phyloP scores from a whole-genome alignment of 2,329 filamentous ascomycete genomes.

The Aspergillus costaricaensis region DNA sequence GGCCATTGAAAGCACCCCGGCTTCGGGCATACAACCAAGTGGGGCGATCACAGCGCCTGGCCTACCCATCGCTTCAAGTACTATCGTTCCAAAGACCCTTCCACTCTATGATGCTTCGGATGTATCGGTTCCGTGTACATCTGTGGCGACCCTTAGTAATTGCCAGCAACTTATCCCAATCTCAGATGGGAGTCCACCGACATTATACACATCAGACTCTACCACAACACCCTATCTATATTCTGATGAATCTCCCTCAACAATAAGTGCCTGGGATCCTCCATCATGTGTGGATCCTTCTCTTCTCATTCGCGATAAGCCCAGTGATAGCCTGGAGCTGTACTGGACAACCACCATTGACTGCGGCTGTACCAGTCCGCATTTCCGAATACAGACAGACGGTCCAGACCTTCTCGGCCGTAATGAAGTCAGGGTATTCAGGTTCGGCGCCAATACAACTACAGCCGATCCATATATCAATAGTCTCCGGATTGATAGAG shows the following conservation, averaged over 20 bases:
- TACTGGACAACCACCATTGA: slow-evolving; percentile 17
- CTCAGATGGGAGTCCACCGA: background rate
- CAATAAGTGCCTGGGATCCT: background rate
- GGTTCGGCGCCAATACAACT: slow-evolving; percentile 12
- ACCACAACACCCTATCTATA: background rate
- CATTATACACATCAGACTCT: background rate
- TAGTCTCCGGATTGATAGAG: slow-evolving; percentile 27
- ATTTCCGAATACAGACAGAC: slow-evolving; percentile 16
- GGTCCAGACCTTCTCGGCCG: background rate
- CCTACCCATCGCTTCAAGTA: background rate
- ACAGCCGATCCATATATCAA: slow-evolving; percentile 29
- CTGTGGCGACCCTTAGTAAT: background rate
- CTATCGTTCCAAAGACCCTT: background rate
- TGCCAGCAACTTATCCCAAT: slow-evolving; percentile 2
- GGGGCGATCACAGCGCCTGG: background rate
- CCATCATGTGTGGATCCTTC: slow-evolving; percentile 9
- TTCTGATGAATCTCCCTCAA: background rate
- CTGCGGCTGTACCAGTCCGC: slow-evolving; percentile 20
- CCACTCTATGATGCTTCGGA: slow-evolving; percentile 2
- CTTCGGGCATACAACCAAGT: background rate
- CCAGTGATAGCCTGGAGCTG: background rate
- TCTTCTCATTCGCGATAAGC: slow-evolving; percentile 6
- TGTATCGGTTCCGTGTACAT: slow-evolving; percentile 3
- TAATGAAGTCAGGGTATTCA: slow-evolving; percentile 16
- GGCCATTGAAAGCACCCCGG: background rate